Evolutionary conservation across 164 flowering plant species (phyloP), one percentile per base, ranked within the genome.

Genomic region (Euptelea pleiosperma): DNA sequence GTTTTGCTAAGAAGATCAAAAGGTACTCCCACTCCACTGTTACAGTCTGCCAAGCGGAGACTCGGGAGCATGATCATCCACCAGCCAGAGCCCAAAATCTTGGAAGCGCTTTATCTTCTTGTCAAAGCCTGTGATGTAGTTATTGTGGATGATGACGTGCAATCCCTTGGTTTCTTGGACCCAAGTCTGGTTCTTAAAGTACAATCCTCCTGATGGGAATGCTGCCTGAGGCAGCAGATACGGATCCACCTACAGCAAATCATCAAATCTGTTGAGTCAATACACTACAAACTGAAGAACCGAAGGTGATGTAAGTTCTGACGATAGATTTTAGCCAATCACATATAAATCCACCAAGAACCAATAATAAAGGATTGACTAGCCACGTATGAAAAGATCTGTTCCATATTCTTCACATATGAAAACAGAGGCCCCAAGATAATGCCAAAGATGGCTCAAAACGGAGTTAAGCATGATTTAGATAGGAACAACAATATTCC

Each of bases 171-270:
- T 94, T 77, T 83, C 95, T 54, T 80, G 55, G 22, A 81, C 96
- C 99, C 99, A 91, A 50, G 99, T 85, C 70, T 81, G 25, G 75
- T 94, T 94, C 81, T 82, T 91, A 82, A 94, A 94, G 73, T 94
- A 91, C 45, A 94, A 65, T 3, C 99, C 95, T 35, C 99, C 99
- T 0, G 91, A 85, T 57, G 95, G 97, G 64, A 91, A 94, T 64
- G 93, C 99, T 33, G 74, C 75, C 70, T 94, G 97, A 2, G 93
- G 91, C 6, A 91, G 82, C 71, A 93, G 71, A 70, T 86, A 93
- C 47, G 86, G 65, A 69, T 93, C 96, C 68, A 84, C 97, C 97
- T 90, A 87, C 61, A 46, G 22, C 21, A 37, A 31, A 42, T 36
- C 8, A 54, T n/a, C 14, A 24, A 52, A 37, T 3, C 3, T 2